Evolutionary conservation across 495 filamentous ascomycete species (phyloP), one percentile per base, ranked within the genome.

Genomic region (Xylaria telfairii): DNA sequence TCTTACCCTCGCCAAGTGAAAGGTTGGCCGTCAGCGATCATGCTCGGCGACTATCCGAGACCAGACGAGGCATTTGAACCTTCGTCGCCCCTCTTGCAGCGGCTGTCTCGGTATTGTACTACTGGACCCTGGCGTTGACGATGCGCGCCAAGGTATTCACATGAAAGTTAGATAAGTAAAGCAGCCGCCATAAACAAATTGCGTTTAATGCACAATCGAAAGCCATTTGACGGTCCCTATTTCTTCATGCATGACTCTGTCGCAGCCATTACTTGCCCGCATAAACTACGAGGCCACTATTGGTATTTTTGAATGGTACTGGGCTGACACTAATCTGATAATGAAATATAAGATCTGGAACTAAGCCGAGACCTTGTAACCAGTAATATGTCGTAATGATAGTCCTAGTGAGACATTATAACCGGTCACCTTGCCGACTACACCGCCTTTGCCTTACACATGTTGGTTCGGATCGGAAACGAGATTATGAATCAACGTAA

Each of bases 91-190:
- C 47, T 66, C 32, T 34, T 53, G 28, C 37, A 37, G 65, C 26
- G 66, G 54, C 7, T 68, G 54, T 68, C 41, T 59, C 54, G 53
- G 54, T 60, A 39, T 59, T 49, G 66, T 68, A 28, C 66, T 24
- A 68, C 66, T 13, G 37, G 13, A 30, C 39, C 41, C 24, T 39
- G 17, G n/a, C 28, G 26, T 57, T 12, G 51, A 59, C 37, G 24
- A 57, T 44, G 17, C 2, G 51, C 28, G 65, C 26, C 39, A 56
- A 57, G 32, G 51, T 37, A 6, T 54, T 30, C 32, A 30, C 64
- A 67, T 42, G 19, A 65, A 51, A 30, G 51, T 37, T n/a, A 32
- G 13, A 10, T n/a, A 41, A 7, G 39, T 41, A 63, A 30, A 37
- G 17, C 28, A 49, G 15, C 19, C 28, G 42, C 41, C 62, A 30